A percentile compares a stretch with the other conserved stretches of the same genome.
Conservation (phyloP, 2,329 filamentous ascomycete genomes). For the Exophiala oligosperma region DNA sequence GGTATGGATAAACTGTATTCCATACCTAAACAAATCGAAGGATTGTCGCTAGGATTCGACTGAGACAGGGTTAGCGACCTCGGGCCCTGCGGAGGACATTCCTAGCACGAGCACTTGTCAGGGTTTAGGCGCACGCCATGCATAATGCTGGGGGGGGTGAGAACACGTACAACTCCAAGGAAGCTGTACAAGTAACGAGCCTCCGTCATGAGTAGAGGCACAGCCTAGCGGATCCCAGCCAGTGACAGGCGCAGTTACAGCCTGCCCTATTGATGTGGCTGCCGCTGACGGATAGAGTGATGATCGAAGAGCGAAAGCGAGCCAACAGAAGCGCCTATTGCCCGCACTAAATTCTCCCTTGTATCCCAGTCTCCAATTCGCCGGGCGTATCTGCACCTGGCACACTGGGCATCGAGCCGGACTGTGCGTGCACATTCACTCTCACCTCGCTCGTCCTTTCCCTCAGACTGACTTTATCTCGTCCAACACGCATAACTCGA, state of each 20-base stretch:
- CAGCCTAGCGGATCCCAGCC: slow-evolving; percentile 13
- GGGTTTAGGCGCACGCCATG: no score
- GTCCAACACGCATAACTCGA: not conserved
- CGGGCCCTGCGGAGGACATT: no score
- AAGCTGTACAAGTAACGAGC: not conserved
- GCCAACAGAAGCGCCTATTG: not conserved
- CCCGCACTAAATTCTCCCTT: not conserved
- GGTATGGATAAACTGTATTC: not conserved
- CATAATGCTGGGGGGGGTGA: no score
- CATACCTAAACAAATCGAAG: no score
- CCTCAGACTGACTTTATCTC: not conserved
- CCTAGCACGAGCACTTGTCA: no score
- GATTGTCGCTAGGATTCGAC: no score
- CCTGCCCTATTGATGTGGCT: not conserved
- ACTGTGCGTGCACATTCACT: not conserved
- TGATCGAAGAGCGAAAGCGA: not conserved
- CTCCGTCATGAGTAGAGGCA: slow-evolving; percentile 2
- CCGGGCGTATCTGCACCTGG: no score
- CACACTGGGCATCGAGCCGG: no score
- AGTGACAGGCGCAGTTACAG: slow-evolving; percentile 1
- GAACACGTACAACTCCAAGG: no score
- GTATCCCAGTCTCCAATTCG: no score
- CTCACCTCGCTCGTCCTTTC: slow-evolving; percentile 2
- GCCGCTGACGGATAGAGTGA: not conserved
- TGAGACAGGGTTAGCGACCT: no score